Base-by-base conservation (phyloP, 345 rosid genomes). In the Excoecaria cochinchinensis region DNA sequence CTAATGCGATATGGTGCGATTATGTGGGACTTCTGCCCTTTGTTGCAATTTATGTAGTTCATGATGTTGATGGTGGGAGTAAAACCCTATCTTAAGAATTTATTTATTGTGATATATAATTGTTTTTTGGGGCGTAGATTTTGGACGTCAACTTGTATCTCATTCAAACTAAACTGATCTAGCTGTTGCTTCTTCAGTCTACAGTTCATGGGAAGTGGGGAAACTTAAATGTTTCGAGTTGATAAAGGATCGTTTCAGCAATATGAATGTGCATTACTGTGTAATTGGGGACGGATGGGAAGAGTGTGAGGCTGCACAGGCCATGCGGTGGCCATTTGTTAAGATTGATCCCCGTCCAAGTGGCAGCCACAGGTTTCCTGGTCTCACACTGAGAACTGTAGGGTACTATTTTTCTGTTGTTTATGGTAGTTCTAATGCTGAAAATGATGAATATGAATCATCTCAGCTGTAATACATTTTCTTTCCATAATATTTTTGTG, bases 271-370 rank as follows among this genome's bases (percentile, higher is more conserved):
- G 62, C 88, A 79, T n/a, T 92, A 89, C 77, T 94, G 96, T 69
- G 96, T 83, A 25, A 87, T 90, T 2, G 96, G 94, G 46, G 97
- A 92, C 65, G 97, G 98, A 56, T 90, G 96, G 92, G 94, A 94
- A 88, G 98, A 94, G 79, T 86, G 93, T 67, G 89, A 88, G 72
- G 97, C 96, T 13, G 97, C 97, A 22, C 88, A 94, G 81, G 78
- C 87, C 64, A 81, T 94, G 98, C 87, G 74, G 50, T 94, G 97
- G 97, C 98, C 98, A 19, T 92, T 88, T 51, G 88, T 94, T 57
- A 85, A 92, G 89, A 85, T 91, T 11, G 95, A 88, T 86, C 76
- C 87, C 50, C 85, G 77, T 36, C 95, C 97, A 0, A 79, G 83
- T 62, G 77, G 90, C 80, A 77, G 88, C 74, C 79, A 91, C 81